phyloP scores from a whole-genome alignment of 257 asterid genomes.

The Solanum megistacrolobum region DNA sequence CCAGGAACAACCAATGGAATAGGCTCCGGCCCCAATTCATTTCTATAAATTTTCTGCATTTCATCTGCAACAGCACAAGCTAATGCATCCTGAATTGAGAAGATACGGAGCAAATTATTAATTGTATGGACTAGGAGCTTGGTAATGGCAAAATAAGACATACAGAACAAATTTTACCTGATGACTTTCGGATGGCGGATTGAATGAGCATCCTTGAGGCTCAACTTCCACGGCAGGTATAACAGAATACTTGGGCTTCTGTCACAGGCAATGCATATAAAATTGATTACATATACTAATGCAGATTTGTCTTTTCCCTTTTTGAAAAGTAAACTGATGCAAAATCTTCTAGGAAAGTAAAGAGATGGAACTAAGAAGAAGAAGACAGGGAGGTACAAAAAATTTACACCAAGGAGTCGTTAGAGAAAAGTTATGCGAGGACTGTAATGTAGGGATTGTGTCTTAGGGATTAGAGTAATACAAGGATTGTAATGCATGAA shows the following conservation, averaged over 20 bases:
- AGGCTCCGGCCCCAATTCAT: slow-evolving; percentile 82
- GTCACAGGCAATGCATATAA: slow-evolving; percentile 7
- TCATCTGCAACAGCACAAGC: slow-evolving; percentile 95
- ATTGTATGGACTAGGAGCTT: neutral
- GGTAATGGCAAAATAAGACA: neutral
- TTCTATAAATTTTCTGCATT: slow-evolving; percentile 73
- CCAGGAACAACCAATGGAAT: slow-evolving; percentile 68
- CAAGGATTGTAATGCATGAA: neutral
- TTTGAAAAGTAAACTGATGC: neutral
- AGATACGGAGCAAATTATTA: slow-evolving; percentile 1
- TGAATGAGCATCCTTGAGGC: slow-evolving; percentile 89
- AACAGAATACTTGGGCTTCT: slow-evolving; percentile 51
- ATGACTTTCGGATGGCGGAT: slow-evolving; percentile 75
- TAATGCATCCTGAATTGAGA: slow-evolving; percentile 58
- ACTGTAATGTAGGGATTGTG: neutral
- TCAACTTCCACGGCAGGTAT: slow-evolving; percentile 98
- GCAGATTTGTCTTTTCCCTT: neutral
- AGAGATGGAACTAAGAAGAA: neutral
- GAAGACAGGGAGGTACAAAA: neutral
- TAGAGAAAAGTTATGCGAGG: neutral
- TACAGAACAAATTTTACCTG: slow-evolving; percentile 41
- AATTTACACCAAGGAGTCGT: neutral
- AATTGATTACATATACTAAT: neutral
- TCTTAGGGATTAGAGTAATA: neutral
- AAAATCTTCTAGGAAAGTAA: neutral